Base-by-base conservation (phyloP, 176 grass and related monocot species). In the Alopecurus myosuroides region DNA sequence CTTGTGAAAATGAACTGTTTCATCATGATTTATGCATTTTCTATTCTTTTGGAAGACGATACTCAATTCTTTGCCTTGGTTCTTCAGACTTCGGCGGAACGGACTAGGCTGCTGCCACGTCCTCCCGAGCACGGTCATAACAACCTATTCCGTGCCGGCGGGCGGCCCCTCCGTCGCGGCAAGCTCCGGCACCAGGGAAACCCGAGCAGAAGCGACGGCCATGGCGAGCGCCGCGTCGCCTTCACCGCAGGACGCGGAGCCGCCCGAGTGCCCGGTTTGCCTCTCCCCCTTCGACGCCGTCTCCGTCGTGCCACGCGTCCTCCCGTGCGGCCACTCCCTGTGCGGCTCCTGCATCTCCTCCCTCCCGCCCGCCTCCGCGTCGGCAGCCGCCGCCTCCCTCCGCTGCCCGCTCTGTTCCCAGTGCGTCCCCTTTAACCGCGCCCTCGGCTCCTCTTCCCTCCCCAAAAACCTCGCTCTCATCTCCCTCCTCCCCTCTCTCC, bases 401-500 rank as follows among this genome's bases (percentile, higher is more conserved):
- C 91, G 95, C 18, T 98, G 95, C 51, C 93, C 95, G 29, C 89
- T 92, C 51, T 98, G 95, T 77, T 92, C 87, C 18, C 95, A 92
- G 91, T 82, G 90, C 66, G 89, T 94, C 28, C 95, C 95, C 77
- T 95, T 92, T 74, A 77, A 82, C 77, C 93, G 89, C 60, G 71
- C 88, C 41, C 55, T 90, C 30, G 91, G 95, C 20, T 80, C 91
- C 76, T 86, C 85, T 37, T 89, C 89, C 77, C 85, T 95, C 65
- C 95, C 95, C 57, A 95, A 83, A 70, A 98, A 98, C 85, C 86
- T 95, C 77, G 89, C 94, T 48, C 95, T 98, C 64, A 73, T 98
- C 83, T 19, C 48, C 37, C 25, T 44, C 69, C 13, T 61, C 81
- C 53, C 73, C 33, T 2, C 62, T 29, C 2, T 50, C 39, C 34